Base-by-base conservation (phyloP, 2,329 filamentous ascomycete species). In the Aureobasidium sp. region DNA sequence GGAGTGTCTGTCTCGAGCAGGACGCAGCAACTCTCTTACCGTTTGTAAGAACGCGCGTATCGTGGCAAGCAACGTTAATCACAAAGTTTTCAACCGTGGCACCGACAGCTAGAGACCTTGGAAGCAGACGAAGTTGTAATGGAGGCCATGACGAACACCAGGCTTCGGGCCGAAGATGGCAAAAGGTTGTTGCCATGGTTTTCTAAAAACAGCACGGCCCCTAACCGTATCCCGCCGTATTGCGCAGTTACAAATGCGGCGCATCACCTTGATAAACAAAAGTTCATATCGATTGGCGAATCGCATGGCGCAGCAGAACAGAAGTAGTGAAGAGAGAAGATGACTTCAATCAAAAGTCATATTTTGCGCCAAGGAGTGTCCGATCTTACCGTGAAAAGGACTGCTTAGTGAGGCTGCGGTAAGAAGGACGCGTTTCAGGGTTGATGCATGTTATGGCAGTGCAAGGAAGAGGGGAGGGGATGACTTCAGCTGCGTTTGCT, bases 161-260 rank as follows among this genome's bases (percentile, higher is more conserved):
- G 39, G 41, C 37, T 20, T 46, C 41, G 53, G 41, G 39, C 53
- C 53, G 53, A 46, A 24, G 36, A 34, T 17, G 39, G 37, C 37
- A 20, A 55, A 55, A 57, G 53, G 41, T 44, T 34, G 55, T 59
- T 59, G 55, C 55, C 32, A 59, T 59, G 55, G 55, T 59, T 8
- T 56, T 47, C 55, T 59, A 48, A 48, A 47, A 37, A 59, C 24
- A 59, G 55, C 55, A 44, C 55, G 41, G 26, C 9, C 44, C 29
- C 26, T 32, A 27, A 47, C 13, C 41, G 41, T 59, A 44, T 47
- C 24, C 6, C 9, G 20, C 20, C 44, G 43, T 47, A 48, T 59
- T 59, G 55, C 32, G 43, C 29, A 37, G 29, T 36, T 10, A 48
- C 53, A 57, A 29, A 3, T 44, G 39, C 29, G 41, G 43, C 32